Conservation (phyloP, 1,284 basidiomycete genomes). For the Fomitopsis schrenkii region DNA sequence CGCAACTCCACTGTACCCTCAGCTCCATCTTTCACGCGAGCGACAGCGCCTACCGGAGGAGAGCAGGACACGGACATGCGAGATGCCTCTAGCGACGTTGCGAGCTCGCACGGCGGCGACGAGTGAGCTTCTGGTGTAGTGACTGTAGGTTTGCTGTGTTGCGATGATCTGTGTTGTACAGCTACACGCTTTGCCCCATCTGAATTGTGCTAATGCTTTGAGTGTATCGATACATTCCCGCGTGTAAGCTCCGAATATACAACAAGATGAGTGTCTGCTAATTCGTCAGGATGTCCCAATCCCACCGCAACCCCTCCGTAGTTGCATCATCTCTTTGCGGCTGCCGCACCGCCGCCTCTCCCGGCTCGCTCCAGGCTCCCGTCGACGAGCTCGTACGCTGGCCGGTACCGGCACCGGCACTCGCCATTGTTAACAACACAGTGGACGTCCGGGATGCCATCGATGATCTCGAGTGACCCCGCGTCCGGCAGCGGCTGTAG, state of each 20-base stretch:
- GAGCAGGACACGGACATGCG: conserved; percentile 3
- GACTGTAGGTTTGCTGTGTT: background rate
- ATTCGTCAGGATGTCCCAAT: background rate
- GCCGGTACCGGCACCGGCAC: conserved; percentile 45
- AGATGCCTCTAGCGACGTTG: conserved; percentile 28
- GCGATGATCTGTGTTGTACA: background rate
- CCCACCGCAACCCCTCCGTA: background rate
- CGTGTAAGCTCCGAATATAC: background rate
- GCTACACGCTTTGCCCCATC: too few relatives aligned
- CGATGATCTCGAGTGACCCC: background rate
- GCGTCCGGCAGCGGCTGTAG: background rate
- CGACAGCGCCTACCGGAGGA: background rate
- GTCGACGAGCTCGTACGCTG: conserved; percentile 80
- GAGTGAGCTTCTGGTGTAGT: background rate
- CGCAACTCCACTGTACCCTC: background rate
- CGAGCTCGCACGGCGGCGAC: conserved; percentile 30
- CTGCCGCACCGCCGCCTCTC: conserved; percentile 2
- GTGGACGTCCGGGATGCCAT: background rate
- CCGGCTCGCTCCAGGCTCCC: conserved; percentile 70
- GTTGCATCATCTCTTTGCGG: background rate
- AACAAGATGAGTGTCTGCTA: background rate
- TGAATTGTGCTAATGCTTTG: background rate
- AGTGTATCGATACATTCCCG: background rate
- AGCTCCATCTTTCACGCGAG: background rate
- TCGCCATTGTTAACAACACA: conserved; percentile 15